Conservation (phyloP, 495 filamentous ascomycete species). For the Usnea hakonensis region DNA sequence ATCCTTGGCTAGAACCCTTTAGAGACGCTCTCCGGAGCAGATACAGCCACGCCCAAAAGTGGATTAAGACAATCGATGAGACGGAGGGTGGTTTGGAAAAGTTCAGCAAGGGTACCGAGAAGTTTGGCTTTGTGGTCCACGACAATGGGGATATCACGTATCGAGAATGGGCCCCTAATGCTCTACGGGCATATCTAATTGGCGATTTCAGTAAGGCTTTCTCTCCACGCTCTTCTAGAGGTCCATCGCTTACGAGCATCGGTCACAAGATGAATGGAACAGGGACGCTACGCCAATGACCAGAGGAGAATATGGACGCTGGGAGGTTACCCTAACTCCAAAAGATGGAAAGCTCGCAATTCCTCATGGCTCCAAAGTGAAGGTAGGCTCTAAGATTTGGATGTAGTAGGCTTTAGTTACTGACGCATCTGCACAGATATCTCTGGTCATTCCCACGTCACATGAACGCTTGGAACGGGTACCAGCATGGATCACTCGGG, state of each 20-base stretch:
- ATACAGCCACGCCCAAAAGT: conserved; percentile 73
- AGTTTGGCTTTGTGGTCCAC: conserved; percentile 71
- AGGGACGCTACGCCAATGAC: conserved; percentile 74
- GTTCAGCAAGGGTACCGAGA: conserved; percentile 84
- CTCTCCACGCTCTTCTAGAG: not conserved
- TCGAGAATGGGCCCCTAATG: conserved; percentile 95
- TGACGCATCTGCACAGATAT: conserved; percentile 57
- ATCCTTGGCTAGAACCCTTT: conserved; percentile 87
- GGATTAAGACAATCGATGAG: conserved; percentile 76
- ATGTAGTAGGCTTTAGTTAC: not conserved
- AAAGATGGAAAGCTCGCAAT: conserved; percentile 69
- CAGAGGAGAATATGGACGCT: conserved; percentile 78
- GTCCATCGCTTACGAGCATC: not conserved
- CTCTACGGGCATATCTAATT: conserved; percentile 72
- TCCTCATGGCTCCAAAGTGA: conserved; percentile 88
- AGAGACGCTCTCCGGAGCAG: conserved; percentile 65
- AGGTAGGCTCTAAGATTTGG: conserved; percentile 46
- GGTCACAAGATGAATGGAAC: conserved; percentile 72
- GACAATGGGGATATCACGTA: conserved; percentile 80
- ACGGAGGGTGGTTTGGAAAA: conserved; percentile 85
- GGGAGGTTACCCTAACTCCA: conserved; percentile 71
- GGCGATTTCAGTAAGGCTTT: conserved; percentile 81
- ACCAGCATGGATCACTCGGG: conserved; percentile 94
- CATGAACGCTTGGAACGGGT: conserved; percentile 79
- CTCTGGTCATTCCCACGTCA: conserved; percentile 63